Evolutionary conservation across 176 grass and related monocot species (phyloP).

Genomic region (Eragrostis nindensis): DNA sequence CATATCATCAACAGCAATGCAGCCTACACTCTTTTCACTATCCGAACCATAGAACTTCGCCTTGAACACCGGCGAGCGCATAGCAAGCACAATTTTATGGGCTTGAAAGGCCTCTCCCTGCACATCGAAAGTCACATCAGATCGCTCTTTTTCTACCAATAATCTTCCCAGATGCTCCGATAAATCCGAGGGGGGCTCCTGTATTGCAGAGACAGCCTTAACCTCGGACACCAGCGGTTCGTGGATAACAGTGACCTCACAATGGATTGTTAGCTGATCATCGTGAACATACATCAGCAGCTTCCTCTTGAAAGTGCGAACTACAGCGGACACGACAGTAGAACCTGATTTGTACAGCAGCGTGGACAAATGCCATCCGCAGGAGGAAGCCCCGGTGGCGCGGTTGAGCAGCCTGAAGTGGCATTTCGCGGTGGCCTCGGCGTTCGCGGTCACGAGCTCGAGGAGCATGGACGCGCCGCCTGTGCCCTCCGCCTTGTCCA

Average conservation of each 20-base stretch:
- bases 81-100: neutral
- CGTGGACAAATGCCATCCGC: neutral
- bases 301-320: neutral
- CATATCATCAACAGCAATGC: neutral
- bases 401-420: neutral
- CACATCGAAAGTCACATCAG: neutral
- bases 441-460: neutral
- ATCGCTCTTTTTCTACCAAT: neutral
- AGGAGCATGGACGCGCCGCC: neutral
- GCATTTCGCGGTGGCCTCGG: neutral
- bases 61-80: conserved; percentile 20
- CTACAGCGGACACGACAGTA: neutral
- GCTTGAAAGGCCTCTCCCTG: neutral
- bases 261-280: neutral
- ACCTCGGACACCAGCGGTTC: too few species aligned
- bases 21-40: neutral
- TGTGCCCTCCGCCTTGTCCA: neutral
- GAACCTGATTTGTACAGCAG: neutral
- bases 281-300: neutral
- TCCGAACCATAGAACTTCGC: neutral
- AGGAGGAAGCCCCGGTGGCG: neutral
- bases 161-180: neutral
- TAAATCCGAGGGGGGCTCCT: neutral
- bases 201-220: neutral
- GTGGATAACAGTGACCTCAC: neutral